Evolutionary conservation across 257 asterid species (phyloP), one percentile per base, ranked within the genome.

Genomic region (Nicotiana undulata): DNA sequence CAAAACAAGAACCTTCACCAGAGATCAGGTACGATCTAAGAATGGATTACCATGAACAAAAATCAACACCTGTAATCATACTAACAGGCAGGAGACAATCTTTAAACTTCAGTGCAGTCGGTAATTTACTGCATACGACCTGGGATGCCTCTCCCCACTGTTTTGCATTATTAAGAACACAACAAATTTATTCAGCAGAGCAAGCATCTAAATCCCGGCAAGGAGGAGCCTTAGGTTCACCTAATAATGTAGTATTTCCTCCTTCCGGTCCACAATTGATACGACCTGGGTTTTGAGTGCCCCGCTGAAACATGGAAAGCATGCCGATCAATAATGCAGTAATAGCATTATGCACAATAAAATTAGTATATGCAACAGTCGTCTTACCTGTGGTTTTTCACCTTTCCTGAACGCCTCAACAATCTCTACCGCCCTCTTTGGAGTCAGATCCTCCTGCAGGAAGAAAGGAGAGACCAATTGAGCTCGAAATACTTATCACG

Each of bases 161-260:
- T 81, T 84, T 86, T 84, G 58, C 84, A 85, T 87, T 90, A 93
- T 91, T 90, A 85, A 40, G 79, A 79, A 63, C 68, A 84, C 81
- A 56, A 79, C 9, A 70, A 34, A 75, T 56, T 53, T 65, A 82
- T 76, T 94, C 85, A 90, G 93, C 98, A 26, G 61, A 56, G 24
- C 61, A 95, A 63, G 98, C 97, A 86, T 94, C 98, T 52, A 96
- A 96, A 89, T 96, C 98, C 80, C 99, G 89, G 68, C 97, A 92
- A 44, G 96, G 95, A 77, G 99, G 97, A 76, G 98, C 84, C 93
- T 89, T 90, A 3, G 99, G 98, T 88, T 93, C 98, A 31, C 94
- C 86, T 83, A 93, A 83, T 88, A 95, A 89, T 32, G 97, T 88
- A 20, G 88, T 88, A 87, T 89, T 93, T 79, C 99, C 97, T 77